Percentiles rank a stretch among this genome's conserved stretches.
Conservation (phyloP, 2,329 filamentous ascomycete species). For the Rhynchosporium graminicola region DNA sequence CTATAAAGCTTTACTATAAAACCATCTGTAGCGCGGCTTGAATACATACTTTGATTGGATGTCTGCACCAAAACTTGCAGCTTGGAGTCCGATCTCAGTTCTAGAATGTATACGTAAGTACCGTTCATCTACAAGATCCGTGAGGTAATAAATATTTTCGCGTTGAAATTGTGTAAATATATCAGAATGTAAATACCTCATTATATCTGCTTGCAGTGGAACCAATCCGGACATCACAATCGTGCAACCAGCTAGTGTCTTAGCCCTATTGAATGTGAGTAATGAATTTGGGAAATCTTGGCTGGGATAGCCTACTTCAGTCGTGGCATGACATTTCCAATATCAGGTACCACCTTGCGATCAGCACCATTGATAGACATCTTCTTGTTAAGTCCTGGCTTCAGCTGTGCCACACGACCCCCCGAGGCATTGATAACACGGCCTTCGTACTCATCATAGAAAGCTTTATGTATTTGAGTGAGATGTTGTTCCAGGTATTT, state of each 20-base stretch:
- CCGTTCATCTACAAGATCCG: neutral
- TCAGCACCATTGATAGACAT: constrained; percentile 44
- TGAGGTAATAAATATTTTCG: neutral
- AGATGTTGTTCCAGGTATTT: constrained; percentile 75
- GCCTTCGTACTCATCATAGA: constrained; percentile 80
- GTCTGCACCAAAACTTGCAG: constrained; percentile 79
- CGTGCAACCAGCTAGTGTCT: constrained; percentile 71
- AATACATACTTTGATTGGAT: constrained; percentile 46
- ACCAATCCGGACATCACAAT: constrained; percentile 92
- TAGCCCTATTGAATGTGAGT: constrained; percentile 43
- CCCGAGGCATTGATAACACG: constrained; percentile 44
- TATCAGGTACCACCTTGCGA: constrained; percentile 73
- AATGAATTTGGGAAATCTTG: neutral
- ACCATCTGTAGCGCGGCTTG: neutral
- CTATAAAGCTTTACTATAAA: constrained; percentile 36
- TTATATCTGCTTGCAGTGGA: constrained; percentile 76
- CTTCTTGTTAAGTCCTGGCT: constrained; percentile 46
- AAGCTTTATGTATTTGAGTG: constrained; percentile 71
- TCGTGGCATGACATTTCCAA: constrained; percentile 78
- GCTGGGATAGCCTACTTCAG: constrained; percentile 60
- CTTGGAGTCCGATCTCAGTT: constrained; percentile 86
- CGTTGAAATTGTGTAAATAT: constrained; percentile 11
- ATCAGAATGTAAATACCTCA: constrained; percentile 46
- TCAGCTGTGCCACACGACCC: constrained; percentile 44
- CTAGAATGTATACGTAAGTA: constrained; percentile 39